Evolutionary conservation across 257 asterid species (phyloP), one percentile per base, ranked within the genome.

Genomic region (Fraxinus cuspidata): DNA sequence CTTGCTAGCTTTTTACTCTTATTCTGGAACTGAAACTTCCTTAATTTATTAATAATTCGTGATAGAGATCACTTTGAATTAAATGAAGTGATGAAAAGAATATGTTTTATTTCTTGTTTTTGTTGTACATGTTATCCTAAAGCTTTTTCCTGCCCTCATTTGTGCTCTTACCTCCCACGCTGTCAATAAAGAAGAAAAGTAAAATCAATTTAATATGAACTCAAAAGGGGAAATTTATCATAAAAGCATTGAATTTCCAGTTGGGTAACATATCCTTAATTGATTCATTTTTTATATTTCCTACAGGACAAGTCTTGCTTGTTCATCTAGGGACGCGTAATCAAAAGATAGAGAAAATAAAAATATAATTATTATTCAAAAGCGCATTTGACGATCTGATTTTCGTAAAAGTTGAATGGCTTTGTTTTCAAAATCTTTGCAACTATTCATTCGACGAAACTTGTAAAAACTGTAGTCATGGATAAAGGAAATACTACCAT

Each of bases 401-500:
- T 47, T 47, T 47, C 7, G 0, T 47, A 47, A 47, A 53, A 53
- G 11, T 53, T 53, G 23, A 44, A 49, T 28, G 70, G 8, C 23
- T 58, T 64, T 70, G 19, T 21, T 56, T 42, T 27, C 34, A 23
- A 63, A 63, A 2, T 25, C 23, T 63, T 63, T 63, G 69, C 69
- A 10, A 63, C 69, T 27, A 63, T 23, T 63, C 34, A 63, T 11
- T 23, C 2, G 8, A 10, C 0, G 3, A 23, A 27, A 63, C 34
- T 21, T 13, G 25, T 4, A n/a, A n/a, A 58, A 58, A 58, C 28
- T 58, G 29, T 7, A 6, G 19, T 58, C 28, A 58, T 10, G 7
- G 12, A 58, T 58, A n/a, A 58, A 21, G 29, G 66, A 58, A 58
- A n/a, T 76, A 73, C 67, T 65, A 65, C 35, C 51, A 76, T 74